These are phyloP conservation scores for Bothriochloa decipiens DNA, from an alignment of 176 grass and related monocot species.

Conservation along the genomic window DNA sequence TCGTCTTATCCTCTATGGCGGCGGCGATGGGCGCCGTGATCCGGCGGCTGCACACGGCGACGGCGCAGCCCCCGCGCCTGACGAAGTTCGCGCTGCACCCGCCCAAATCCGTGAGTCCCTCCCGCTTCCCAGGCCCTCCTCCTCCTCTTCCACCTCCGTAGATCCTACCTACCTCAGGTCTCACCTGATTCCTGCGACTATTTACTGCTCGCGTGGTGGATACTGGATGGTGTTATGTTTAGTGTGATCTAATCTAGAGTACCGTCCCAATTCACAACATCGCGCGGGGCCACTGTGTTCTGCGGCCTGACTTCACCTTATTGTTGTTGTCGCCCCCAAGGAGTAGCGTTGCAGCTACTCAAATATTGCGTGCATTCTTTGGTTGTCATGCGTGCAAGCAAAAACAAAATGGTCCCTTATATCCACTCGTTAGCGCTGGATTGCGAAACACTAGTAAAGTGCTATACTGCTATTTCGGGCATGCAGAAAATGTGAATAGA, in stretches of 20 bases:
- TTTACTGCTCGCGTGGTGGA: not conserved
- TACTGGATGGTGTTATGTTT: not conserved
- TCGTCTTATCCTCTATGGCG: slow-evolving; percentile 30
- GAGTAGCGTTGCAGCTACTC: not conserved
- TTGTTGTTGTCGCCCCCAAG: not conserved
- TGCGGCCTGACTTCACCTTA: not conserved
- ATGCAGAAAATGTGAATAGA: not conserved
- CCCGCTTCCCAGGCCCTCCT: not conserved
- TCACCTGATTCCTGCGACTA: not conserved
- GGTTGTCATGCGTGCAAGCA: not conserved
- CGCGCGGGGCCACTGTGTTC: not conserved
- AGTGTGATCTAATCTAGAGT: not conserved
- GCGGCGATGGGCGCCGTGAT: slow-evolving; percentile 37
- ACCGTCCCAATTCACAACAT: not conserved
- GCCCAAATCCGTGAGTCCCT: slow-evolving; percentile 62
- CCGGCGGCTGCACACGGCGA: slow-evolving; percentile 49
- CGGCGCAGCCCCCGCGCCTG: slow-evolving; percentile 53
- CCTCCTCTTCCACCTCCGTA: not conserved
- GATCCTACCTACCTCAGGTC: not conserved
- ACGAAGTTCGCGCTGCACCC: slow-evolving; percentile 64
- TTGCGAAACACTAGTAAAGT: not conserved
- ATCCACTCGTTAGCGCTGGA: not conserved
- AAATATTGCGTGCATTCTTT: not conserved
- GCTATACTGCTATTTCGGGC: not conserved
- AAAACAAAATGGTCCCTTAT: not conserved